These are phyloP conservation scores for Leccinellum luteum DNA, from an alignment of 768 basidiomycete genomes.

Conservation along the genomic window DNA sequence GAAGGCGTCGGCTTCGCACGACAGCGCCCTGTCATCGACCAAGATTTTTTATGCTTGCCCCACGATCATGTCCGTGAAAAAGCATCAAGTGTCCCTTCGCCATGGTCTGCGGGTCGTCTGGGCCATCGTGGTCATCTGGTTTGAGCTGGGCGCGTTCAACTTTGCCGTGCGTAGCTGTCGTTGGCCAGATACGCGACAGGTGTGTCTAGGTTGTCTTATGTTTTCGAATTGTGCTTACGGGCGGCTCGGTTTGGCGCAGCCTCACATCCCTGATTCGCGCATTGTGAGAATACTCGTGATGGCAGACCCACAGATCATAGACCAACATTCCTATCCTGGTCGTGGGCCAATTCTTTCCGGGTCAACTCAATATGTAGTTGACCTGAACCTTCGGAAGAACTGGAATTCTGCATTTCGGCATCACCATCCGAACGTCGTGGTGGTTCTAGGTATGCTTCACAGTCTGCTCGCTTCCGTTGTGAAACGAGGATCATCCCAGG, in stretches of 20 bases:
- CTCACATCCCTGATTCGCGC: constrained; percentile 19
- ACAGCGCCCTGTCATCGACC: constrained; percentile 5
- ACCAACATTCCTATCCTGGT: constrained; percentile 69
- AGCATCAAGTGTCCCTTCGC: constrained; percentile 4
- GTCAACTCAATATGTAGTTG: constrained; percentile 64
- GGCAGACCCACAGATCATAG: constrained; percentile 86
- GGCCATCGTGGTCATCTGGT: constrained; percentile 66
- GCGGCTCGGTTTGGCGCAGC: constrained; percentile 10
- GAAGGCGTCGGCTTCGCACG: background rate
- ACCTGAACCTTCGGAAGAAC: constrained; percentile 81
- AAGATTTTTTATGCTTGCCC: background rate
- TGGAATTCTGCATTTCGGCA: constrained; percentile 64
- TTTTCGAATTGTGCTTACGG: background rate
- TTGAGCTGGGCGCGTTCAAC: constrained; percentile 61
- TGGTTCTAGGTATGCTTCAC: constrained; percentile 61
- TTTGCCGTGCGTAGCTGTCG: constrained; percentile 45
- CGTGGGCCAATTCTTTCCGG: constrained; percentile 53
- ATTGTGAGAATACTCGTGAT: constrained; percentile 56
- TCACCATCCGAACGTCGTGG: constrained; percentile 63
- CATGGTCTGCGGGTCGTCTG: constrained; percentile 54
- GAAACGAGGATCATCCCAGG: constrained; percentile 12
- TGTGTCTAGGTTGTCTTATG: constrained; percentile 13
- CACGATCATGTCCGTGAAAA: constrained; percentile 2
- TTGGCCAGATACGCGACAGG: constrained; percentile 56
- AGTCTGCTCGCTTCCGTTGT: background rate